Evolutionary conservation across 176 grass and related monocot genomes (phyloP).

Genomic region (Oryza australiensis): DNA sequence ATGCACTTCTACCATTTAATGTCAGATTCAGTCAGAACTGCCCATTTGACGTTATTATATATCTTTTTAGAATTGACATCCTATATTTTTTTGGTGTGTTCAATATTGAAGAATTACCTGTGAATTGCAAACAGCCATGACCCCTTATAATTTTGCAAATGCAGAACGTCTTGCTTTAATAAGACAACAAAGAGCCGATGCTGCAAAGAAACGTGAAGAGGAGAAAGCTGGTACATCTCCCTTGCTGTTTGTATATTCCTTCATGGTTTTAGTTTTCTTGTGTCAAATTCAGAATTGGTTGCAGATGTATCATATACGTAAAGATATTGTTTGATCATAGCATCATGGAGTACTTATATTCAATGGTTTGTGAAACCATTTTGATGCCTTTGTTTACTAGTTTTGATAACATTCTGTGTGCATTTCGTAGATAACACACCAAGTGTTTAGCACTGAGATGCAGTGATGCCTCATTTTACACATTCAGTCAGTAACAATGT

Average conservation of each 20-base stretch:
- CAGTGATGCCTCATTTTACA: neutral
- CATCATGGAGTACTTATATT: neutral
- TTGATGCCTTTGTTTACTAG: neutral
- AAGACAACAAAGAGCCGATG: constrained; percentile 88
- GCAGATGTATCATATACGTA: neutral
- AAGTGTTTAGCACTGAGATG: neutral
- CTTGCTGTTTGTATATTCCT: constrained; percentile 1
- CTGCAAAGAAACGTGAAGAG: constrained; percentile 94
- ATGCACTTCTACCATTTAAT: neutral
- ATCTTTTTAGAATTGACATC: neutral
- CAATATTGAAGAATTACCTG: constrained; percentile 8
- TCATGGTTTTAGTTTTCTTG: neutral
- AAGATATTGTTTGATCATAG: neutral
- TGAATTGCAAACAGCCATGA: constrained; percentile 7
- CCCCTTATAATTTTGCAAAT: constrained; percentile 37
- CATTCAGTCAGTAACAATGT: neutral
- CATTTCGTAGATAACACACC: neutral
- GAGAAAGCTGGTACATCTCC: constrained; percentile 84
- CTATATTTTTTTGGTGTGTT: neutral
- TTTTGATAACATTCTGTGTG: neutral
- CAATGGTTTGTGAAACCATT: neutral
- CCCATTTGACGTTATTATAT: neutral
- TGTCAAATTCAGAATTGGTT: neutral
- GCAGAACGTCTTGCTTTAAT: constrained; percentile 96
- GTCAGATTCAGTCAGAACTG: neutral